Conservation (phyloP, 225 moss, liverwort and hornwort species). For the Marchantia paleacea region DNA sequence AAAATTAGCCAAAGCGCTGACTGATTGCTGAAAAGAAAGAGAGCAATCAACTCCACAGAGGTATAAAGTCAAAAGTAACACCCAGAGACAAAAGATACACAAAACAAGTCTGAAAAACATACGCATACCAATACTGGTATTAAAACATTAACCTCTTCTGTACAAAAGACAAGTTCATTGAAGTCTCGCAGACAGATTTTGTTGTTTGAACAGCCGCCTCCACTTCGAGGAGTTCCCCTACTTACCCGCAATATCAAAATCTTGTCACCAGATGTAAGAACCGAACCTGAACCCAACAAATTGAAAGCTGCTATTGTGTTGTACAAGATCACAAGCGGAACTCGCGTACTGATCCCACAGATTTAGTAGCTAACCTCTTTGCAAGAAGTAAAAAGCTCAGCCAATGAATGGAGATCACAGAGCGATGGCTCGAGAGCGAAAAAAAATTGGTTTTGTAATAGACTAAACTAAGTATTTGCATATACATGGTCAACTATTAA, state of each 20-base stretch:
- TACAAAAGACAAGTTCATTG: slow-evolving; percentile 11
- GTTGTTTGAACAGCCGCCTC: slow-evolving; percentile 14
- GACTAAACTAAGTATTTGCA: slow-evolving; percentile 10
- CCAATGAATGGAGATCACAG: not conserved
- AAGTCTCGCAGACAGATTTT: not conserved
- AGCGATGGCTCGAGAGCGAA: not conserved
- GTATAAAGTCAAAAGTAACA: not conserved
- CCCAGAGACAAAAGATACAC: not conserved
- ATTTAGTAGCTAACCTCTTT: not conserved
- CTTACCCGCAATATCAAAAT: slow-evolving; percentile 13
- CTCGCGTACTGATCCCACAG: not conserved
- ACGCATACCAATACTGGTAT: not conserved
- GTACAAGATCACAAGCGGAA: slow-evolving; percentile 7
- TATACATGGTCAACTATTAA: slow-evolving; percentile 17
- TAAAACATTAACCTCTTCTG: slow-evolving; percentile 6
- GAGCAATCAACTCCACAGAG: not conserved
- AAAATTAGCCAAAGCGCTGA: not conserved
- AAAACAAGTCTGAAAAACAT: not conserved
- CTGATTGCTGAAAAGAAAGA: not conserved
- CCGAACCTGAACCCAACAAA: not conserved
- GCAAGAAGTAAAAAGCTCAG: not conserved
- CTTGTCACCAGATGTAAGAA: slow-evolving; percentile 6
- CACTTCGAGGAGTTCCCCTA: not conserved
- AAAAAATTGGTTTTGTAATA: not conserved
- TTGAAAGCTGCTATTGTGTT: slow-evolving; percentile 15